phyloP scores from a whole-genome alignment of 2,329 filamentous ascomycete species.

The Nothophaeocryptopus gaeumannii region DNA sequence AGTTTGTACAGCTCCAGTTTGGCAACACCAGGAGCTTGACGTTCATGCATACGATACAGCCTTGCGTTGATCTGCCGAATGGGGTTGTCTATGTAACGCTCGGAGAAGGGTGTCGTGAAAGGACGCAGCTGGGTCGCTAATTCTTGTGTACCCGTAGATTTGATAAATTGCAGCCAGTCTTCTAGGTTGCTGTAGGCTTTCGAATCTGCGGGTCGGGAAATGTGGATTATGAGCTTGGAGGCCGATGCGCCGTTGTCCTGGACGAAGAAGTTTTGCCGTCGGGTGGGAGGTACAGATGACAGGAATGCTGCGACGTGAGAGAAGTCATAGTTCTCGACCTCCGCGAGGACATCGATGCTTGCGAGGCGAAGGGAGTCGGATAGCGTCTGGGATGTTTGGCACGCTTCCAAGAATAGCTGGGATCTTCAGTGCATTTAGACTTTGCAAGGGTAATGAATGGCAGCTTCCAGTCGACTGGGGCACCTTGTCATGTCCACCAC shows the following conservation, averaged over 20 bases:
- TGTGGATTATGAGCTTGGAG: neutral
- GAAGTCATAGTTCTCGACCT: constrained; percentile 7
- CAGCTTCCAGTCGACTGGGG: no score
- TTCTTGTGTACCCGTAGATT: neutral
- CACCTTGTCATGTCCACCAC: no score
- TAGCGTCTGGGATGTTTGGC: no score
- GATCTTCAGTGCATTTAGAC: no score
- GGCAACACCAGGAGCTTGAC: neutral
- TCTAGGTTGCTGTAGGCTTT: constrained; percentile 1
- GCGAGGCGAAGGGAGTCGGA: neutral
- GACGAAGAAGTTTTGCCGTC: constrained; percentile 4
- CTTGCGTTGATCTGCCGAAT: neutral
- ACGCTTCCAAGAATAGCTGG: no score
- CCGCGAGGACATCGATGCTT: constrained; percentile 3
- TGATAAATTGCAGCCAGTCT: constrained; percentile 3
- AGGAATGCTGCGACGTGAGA: constrained; percentile 3
- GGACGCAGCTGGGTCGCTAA: constrained; percentile 7
- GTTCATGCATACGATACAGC: constrained; percentile 10
- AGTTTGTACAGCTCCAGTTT: constrained; percentile 7
- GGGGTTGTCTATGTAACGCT: neutral
- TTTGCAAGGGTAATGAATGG: no score
- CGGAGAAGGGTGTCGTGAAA: neutral
- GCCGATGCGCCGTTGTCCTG: constrained; percentile 1
- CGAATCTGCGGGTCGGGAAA: constrained; percentile 3
- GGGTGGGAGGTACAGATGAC: neutral